Evolutionary conservation across 2,329 filamentous ascomycete genomes (phyloP).

Genomic region (Thielaviopsis populi): DNA sequence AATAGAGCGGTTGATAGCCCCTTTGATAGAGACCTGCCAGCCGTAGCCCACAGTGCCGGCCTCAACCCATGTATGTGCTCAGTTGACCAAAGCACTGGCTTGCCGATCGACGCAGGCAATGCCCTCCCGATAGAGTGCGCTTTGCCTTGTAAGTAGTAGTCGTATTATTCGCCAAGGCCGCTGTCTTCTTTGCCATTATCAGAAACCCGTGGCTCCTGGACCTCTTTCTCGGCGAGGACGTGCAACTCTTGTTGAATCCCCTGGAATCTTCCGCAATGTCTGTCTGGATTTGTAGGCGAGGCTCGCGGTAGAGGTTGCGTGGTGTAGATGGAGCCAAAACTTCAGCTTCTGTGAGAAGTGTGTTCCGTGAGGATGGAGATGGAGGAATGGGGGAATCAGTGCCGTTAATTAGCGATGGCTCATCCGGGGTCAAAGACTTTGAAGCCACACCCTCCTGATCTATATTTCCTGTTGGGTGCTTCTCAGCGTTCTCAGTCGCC

Average conservation of each 20-base stretch:
- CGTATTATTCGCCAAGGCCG: not conserved
- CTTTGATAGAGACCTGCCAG: not conserved
- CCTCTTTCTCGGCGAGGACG: not conserved
- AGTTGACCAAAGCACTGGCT: not conserved
- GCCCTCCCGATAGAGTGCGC: not conserved
- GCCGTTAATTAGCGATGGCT: not conserved
- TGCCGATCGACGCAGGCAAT: not conserved
- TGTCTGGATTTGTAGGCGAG: not conserved
- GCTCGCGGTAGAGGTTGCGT: not conserved
- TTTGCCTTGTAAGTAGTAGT: not conserved
- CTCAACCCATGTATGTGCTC: not conserved
- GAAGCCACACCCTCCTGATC: not conserved
- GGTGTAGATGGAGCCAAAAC: not conserved
- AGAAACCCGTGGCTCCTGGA: not conserved
- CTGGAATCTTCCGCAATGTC: not conserved
- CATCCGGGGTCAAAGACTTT: not conserved
- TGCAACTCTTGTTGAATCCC: not conserved
- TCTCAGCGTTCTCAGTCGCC: not conserved
- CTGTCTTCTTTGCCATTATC: not conserved
- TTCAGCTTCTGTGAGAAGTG: not conserved
- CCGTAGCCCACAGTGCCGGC: not conserved
- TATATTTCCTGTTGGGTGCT: not conserved
- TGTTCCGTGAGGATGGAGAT: not conserved
- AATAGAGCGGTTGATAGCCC: not conserved
- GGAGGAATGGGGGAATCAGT: not conserved